phyloP scores from a whole-genome alignment of 208 protist genomes.

The Naegleria fowleri region DNA sequence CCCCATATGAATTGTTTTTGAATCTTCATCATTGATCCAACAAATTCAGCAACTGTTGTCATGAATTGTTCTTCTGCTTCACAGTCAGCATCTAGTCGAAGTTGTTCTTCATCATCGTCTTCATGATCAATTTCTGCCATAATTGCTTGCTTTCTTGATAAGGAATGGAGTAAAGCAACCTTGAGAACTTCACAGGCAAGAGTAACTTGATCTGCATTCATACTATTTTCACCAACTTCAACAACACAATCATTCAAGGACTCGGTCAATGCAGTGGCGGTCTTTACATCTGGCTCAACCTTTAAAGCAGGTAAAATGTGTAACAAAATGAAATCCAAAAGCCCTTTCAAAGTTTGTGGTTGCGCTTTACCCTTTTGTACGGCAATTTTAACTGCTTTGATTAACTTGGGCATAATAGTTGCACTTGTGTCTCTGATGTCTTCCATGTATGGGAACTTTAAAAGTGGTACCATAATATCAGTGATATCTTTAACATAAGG shows the following conservation, averaged over 20 bases:
- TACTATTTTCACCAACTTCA: not conserved
- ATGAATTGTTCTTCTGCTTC: not conserved
- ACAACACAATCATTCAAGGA: not conserved
- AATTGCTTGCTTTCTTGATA: not conserved
- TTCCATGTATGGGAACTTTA: conserved; percentile 64
- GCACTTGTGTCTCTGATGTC: conserved; percentile 39
- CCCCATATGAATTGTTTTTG: not conserved
- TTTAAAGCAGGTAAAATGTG: not conserved
- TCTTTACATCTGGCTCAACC: not conserved
- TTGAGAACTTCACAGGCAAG: not conserved
- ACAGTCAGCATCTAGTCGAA: not conserved
- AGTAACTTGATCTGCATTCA: not conserved
- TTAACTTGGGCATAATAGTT: conserved; percentile 23
- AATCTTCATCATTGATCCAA: conserved; percentile 11
- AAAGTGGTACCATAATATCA: conserved; percentile 45
- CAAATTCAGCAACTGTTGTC: not conserved
- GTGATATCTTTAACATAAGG: conserved; percentile 49
- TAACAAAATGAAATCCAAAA: not conserved
- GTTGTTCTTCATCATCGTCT: conserved; percentile 26
- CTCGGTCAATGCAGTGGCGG: not conserved
- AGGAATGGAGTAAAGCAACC: not conserved
- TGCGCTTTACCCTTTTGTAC: not conserved
- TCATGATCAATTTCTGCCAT: not conserved
- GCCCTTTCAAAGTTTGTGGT: not conserved
- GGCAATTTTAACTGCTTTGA: not conserved